These are phyloP conservation scores for Chrysoporthe austroafricana DNA, from an alignment of 2,329 filamentous ascomycete species.

Conservation along the genomic window DNA sequence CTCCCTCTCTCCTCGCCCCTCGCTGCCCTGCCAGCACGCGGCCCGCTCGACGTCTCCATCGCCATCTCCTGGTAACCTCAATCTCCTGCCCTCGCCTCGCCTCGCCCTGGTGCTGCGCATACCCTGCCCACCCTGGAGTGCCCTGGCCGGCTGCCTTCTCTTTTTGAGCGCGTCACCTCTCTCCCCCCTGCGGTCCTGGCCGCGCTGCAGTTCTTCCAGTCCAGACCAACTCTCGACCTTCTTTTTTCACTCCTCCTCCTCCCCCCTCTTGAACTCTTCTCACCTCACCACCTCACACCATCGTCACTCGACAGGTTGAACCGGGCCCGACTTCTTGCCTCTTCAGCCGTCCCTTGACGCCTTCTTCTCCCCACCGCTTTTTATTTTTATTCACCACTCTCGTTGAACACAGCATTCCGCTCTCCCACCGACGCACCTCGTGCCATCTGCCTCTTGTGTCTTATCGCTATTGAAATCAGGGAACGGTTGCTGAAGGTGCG, in stretches of 20 bases:
- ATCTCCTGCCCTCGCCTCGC: slow-evolving; percentile 15
- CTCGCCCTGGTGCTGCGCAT: neutral
- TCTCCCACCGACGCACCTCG: neutral
- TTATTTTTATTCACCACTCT: slow-evolving; percentile 28
- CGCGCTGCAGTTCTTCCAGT: slow-evolving; percentile 3
- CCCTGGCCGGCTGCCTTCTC: slow-evolving; percentile 5
- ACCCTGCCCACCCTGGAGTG: slow-evolving; percentile 9
- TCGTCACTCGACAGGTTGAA: slow-evolving; percentile 23
- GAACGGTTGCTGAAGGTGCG: slow-evolving; percentile 18
- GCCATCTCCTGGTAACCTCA: slow-evolving; percentile 12
- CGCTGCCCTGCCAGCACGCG: neutral
- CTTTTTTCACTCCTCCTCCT: slow-evolving; percentile 9
- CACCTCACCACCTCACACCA: slow-evolving; percentile 1
- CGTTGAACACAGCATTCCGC: slow-evolving; percentile 20
- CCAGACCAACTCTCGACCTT: slow-evolving; percentile 7
- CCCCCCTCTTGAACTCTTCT: neutral
- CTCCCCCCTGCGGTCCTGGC: neutral
- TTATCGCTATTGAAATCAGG: neutral
- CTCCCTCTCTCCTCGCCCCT: neutral
- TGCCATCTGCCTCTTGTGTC: neutral
- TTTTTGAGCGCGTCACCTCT: slow-evolving; percentile 15
- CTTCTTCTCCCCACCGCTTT: slow-evolving; percentile 18
- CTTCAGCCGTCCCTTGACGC: slow-evolving; percentile 23
- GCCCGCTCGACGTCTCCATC: neutral
- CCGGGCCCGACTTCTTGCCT: slow-evolving; percentile 23